Conservation (phyloP, 495 filamentous ascomycete species). For the Podospora comata region DNA sequence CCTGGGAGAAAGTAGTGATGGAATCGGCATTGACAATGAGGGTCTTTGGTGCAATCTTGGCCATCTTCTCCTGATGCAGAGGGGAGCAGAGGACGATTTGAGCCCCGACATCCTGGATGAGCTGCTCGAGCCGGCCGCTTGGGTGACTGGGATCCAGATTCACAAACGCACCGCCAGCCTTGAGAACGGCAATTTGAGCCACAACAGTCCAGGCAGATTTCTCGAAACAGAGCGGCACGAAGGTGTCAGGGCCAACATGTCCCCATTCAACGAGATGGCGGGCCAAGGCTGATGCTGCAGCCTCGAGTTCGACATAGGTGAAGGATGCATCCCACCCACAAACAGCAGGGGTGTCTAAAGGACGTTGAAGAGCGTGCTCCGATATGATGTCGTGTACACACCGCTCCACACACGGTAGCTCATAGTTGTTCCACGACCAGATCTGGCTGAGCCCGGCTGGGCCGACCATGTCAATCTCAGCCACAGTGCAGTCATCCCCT, state of each 20-base stretch:
- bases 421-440: constrained; percentile 22
- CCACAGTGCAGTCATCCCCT: constrained; percentile 23
- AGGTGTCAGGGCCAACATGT: constrained; percentile 46
- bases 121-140: constrained; percentile 41
- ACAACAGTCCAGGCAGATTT: constrained; percentile 57
- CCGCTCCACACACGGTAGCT: constrained; percentile 25
- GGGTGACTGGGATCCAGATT: constrained; percentile 58
- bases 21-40: constrained; percentile 16
- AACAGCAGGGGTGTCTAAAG: constrained; percentile 25
- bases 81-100: constrained; percentile 49
- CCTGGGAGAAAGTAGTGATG: neutral
- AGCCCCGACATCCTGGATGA: constrained; percentile 24
- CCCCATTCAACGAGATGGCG: constrained; percentile 34
- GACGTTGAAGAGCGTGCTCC: constrained; percentile 44
- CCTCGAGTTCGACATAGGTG: constrained; percentile 53
- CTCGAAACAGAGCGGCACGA: constrained; percentile 56
- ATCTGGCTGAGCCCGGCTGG: constrained; percentile 15
- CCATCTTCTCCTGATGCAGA: constrained; percentile 35
- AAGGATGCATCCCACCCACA: constrained; percentile 58
- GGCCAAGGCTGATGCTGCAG: constrained; percentile 36
- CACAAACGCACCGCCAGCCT: constrained; percentile 59
- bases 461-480: constrained; percentile 25
- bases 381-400: constrained; percentile 51
- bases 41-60: constrained; percentile 7
- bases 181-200: constrained; percentile 53